Base-by-base conservation (phyloP, 768 basidiomycete species). In the Sporobolomyces roseus region DNA sequence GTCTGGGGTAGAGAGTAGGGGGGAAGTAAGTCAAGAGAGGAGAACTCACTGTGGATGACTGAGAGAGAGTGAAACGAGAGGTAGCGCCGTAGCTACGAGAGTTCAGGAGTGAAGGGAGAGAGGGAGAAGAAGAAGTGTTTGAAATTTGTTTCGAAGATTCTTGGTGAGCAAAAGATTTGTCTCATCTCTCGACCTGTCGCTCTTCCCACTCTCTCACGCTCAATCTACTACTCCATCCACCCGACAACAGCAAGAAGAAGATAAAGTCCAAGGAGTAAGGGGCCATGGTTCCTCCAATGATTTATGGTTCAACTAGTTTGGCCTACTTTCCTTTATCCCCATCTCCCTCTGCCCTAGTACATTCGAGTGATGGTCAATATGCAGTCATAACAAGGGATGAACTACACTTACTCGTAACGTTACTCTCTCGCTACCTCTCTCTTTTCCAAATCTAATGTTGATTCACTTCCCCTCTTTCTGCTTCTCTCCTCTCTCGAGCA, bases 351-450 rank as follows among this genome's bases (percentile, higher is more conserved):
- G 33, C 60, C 0, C 38, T 70, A 5, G 2, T 4, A 17, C 0
- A 16, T 7, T 27, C 32, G 3, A 14, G 5, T 3, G 69, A 71
- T 51, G 69, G 69, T 0, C 69, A 71, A 36, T 59, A 58, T 36
- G 60, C 61, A 4, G 35, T 65, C 21, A 33, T 59, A 6, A 53
- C 64, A 0, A 53, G 69, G n/a, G 64, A 38, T 16, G 69, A 66
- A n/a, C 21, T 71, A 27, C 49, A 56, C 54, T 25, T 71, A 54
- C 36, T 66, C 49, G 69, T 71, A 4, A n/a, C n/a, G n/a, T n/a
- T n/a, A n/a, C n/a, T 52, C 50, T 21, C 50, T 29, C 38, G 38
- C 17, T 41, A 41, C 9, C 10, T 41, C 17, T 41, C 17, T 9
- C 9, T 41, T 41, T 41, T 41, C 38, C 38, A n/a, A n/a, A n/a